Base-by-base conservation (phyloP, 108 stramenopile species). In the Epithemia pelagica region DNA sequence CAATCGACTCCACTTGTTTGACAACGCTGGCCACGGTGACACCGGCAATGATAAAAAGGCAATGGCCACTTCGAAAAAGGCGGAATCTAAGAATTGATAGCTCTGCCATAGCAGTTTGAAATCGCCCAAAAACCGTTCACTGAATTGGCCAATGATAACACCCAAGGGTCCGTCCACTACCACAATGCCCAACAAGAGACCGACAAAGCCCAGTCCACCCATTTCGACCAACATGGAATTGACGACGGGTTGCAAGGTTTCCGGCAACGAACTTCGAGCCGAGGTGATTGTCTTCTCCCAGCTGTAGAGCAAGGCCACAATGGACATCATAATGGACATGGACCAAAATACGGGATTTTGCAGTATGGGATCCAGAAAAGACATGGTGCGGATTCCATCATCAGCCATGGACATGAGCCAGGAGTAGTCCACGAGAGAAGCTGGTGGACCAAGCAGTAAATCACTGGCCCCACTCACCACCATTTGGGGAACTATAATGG, bases 51-150 rank as follows among this genome's bases (percentile, higher is more conserved):
- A 68, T 65, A 67, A 78, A 63, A 78, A 78, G 0, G 59, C 58
- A 22, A 78, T 69, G 1, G 69, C 78, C 2, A 74, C 74, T 60
- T 79, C 52, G 32, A 79, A 79, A 54, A 79, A 79, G 58, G 74
- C 74, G 0, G 58, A 54, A 29, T 79, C 74, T 18, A 75, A 51
- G 52, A 75, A 75, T 64, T 79, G 74, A 68, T 74, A 79, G 25
- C 70, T 66, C 46, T 79, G 74, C 21, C 74, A 26, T 24, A 79
- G 29, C 1, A 79, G 59, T 52, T 79, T 74, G 26, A 64, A 69
- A 20, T 79, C 74, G 0, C 78, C 78, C 54, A 79, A 62, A 54
- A 62, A 74, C 33, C 53, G 54, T 54, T 78, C 77, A 3, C 72
- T 73, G 24, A 77, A 27, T 0, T 19, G 5, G 21, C 66, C 70